Evolutionary conservation across 805 yeast species (phyloP).

Genomic region (Candida hungchunana): DNA sequence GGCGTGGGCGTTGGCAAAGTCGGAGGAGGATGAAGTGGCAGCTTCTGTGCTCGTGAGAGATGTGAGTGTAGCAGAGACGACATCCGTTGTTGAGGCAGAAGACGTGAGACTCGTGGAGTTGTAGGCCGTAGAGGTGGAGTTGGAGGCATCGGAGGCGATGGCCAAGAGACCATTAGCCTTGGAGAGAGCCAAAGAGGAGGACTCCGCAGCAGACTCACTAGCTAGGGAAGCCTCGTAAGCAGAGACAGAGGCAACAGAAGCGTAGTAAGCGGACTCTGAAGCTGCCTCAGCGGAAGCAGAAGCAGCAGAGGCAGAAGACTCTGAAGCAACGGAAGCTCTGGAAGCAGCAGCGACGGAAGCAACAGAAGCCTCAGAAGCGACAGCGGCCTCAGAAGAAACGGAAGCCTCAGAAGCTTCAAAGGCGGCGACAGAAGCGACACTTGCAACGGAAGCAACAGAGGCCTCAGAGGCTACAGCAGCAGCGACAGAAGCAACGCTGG

Average conservation of each 20-base stretch:
- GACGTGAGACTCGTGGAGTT: conserved; percentile 34
- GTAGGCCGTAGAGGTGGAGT: conserved; percentile 23
- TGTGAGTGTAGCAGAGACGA: conserved; percentile 19
- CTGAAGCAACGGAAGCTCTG: conserved; percentile 17
- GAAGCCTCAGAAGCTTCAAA: conserved; percentile 16
- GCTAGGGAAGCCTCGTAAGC: conserved; percentile 21
- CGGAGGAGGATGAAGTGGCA: conserved; percentile 31
- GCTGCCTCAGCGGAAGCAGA: conserved; percentile 21
- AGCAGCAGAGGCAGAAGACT: conserved; percentile 11
- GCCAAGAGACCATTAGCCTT: conserved; percentile 38
- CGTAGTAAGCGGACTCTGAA: neutral
- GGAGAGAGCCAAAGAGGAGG: conserved; percentile 22
- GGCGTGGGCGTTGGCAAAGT: conserved; percentile 26
- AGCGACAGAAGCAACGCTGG: conserved; percentile 12
- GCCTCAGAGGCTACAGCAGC: conserved; percentile 20
- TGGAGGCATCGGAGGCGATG: conserved; percentile 36
- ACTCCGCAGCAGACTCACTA: conserved; percentile 18
- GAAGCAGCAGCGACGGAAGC: conserved; percentile 21
- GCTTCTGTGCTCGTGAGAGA: conserved; percentile 20
- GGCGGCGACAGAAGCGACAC: conserved; percentile 9
- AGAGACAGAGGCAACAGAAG: conserved; percentile 21
- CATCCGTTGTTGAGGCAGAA: conserved; percentile 17
- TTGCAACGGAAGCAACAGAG: conserved; percentile 22
- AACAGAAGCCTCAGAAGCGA: conserved; percentile 10
- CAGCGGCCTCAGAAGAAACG: conserved; percentile 8